phyloP scores from a whole-genome alignment of 768 basidiomycete species.

The Ramaria rubella region DNA sequence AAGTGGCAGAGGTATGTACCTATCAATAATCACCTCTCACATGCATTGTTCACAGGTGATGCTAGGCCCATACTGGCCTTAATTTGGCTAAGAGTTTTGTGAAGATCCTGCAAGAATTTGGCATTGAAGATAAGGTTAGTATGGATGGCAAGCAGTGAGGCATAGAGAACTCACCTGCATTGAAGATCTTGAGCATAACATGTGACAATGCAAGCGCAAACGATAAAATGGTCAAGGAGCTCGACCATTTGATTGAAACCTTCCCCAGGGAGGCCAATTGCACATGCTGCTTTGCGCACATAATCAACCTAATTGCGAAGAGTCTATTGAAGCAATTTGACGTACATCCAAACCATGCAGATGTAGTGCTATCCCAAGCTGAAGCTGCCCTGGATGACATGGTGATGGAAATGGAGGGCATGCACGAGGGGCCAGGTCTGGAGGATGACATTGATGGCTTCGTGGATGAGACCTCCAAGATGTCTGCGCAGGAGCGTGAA shows the following conservation, averaged over 20 bases:
- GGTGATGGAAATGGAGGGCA: conserved; percentile 6
- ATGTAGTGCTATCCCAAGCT: neutral
- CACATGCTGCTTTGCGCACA: conserved; percentile 33
- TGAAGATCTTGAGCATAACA: conserved; percentile 29
- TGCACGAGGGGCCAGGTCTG: conserved; percentile 11
- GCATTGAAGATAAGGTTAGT: conserved; percentile 29
- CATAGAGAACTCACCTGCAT: neutral
- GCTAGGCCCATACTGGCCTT: conserved; percentile 29
- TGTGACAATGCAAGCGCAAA: conserved; percentile 34
- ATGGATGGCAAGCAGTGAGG: conserved; percentile 1
- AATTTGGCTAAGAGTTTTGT: conserved; percentile 31
- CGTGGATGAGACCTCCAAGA: conserved; percentile 21
- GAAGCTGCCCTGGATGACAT: conserved; percentile 12
- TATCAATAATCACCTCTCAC: conserved; percentile 2
- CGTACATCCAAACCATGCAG: conserved; percentile 15
- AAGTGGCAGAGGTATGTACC: conserved; percentile 22
- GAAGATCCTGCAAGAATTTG: conserved; percentile 29
- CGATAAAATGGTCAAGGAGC: conserved; percentile 27
- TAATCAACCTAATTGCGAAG: conserved; percentile 33
- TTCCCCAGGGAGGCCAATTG: conserved; percentile 24
- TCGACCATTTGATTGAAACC: conserved; percentile 16
- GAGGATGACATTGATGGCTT: conserved; percentile 16
- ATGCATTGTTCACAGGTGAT: neutral
- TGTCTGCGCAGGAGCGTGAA: conserved; percentile 10
- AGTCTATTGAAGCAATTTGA: conserved; percentile 30